These are phyloP conservation scores for Ceratocystis huliohia DNA, from an alignment of 2,329 filamentous ascomycete species.

Conservation along the genomic window DNA sequence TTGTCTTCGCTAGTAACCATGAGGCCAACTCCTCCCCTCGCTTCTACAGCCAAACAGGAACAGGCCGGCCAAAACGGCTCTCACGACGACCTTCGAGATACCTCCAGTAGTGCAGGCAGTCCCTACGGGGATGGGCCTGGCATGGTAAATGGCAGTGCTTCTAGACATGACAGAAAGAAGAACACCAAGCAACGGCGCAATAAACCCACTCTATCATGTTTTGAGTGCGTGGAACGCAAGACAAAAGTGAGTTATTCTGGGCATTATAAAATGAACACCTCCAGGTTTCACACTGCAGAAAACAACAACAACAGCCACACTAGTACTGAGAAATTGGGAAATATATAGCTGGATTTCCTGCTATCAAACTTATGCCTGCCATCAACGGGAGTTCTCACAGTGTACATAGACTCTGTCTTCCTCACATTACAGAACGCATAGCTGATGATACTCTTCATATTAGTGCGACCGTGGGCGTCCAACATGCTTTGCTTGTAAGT, in stretches of 20 bases:
- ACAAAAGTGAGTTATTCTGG: slow-evolving; percentile 50
- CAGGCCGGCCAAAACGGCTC: not conserved
- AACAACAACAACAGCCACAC: not conserved
- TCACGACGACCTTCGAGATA: slow-evolving; percentile 10
- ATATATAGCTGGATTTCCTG: not conserved
- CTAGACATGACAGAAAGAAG: slow-evolving; percentile 12
- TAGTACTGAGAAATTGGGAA: not conserved
- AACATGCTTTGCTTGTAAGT: slow-evolving; percentile 51
- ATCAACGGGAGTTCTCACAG: not conserved
- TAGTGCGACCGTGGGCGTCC: slow-evolving; percentile 66
- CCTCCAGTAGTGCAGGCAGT: slow-evolving; percentile 18
- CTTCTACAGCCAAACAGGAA: not conserved
- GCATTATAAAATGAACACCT: not conserved
- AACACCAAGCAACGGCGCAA: slow-evolving; percentile 72
- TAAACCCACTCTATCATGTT: slow-evolving; percentile 68
- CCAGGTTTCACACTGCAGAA: not conserved
- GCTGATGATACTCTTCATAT: slow-evolving; percentile 3
- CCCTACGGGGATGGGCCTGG: slow-evolving; percentile 15
- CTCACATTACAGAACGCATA: not conserved
- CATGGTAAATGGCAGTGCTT: slow-evolving; percentile 2
- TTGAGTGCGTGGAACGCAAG: slow-evolving; percentile 70
- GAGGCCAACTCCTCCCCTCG: not conserved
- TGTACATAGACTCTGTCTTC: not conserved
- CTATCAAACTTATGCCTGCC: not conserved
- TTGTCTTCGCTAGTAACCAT: not conserved